Base-by-base conservation (phyloP, 768 basidiomycete genomes). In the Russula abietina region DNA sequence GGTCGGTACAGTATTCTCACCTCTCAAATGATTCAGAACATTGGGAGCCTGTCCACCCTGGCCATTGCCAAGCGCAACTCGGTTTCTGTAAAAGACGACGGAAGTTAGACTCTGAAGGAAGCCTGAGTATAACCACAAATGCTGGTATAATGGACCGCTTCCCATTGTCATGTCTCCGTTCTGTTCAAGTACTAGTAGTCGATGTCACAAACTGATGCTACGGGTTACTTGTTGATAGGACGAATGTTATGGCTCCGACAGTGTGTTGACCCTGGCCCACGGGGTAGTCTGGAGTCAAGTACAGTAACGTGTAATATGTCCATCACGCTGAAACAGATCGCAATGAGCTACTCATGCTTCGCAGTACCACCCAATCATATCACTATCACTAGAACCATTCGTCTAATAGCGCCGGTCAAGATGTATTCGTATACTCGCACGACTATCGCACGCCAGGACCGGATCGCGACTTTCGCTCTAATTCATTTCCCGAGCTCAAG, bases 161-260 rank as follows among this genome's bases (percentile, higher is more conserved):
- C 16, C 6, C 16, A 17, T 14, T 17, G 6, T 3, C 51, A 46
- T 6, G 57, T 32, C 36, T 55, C 57, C 2, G 53, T 50, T 6
- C 39, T n/a, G n/a, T n/a, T 30, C 28, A 39, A 17, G 60, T 33
- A 63, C 17, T 11, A 17, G 19, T 9, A 22, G 61, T n/a, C n/a
- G n/a, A n/a, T n/a, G 53, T 11, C 55, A 54, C 5, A 38, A 38
- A 38, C 65, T 64, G 19, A 63, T 45, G 12, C 45, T 53, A 10
- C 24, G n/a, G 11, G 61, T 22, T 1, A 54, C 58, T 60, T 9
- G 60, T 51, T 11, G 67, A 61, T 9, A 67, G 10, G 1, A 39
- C 30, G 11, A 66, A 67, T 4, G 64, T 62, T 3, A 55, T 60
- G 17, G 55, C 60, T 17, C 67, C 65, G 7, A 67, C 65, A 19